Percentiles rank a stretch among this genome's conserved stretches.
Evolutionary conservation across 1,139 yeast species (phyloP).

Genomic region (Nematodospora anomalae): DNA sequence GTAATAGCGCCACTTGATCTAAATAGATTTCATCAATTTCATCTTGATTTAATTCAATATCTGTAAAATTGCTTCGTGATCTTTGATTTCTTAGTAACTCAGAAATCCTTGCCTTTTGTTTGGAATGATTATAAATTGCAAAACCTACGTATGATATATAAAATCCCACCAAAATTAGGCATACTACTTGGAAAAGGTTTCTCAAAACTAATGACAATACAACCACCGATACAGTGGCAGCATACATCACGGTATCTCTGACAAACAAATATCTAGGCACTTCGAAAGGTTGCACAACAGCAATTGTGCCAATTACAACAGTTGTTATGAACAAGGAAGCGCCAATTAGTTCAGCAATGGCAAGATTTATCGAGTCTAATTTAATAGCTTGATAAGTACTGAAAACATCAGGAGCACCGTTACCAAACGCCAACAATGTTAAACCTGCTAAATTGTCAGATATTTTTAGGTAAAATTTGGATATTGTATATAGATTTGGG

Average conservation of each 20-base stretch:
- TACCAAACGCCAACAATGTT: slow-evolving; percentile 86
- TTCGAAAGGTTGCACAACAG: slow-evolving; percentile 63
- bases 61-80: slow-evolving; percentile 27
- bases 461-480: slow-evolving; percentile 53
- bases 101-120: slow-evolving; percentile 21
- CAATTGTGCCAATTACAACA: slow-evolving; percentile 75
- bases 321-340: slow-evolving; percentile 79
- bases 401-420: slow-evolving; percentile 88
- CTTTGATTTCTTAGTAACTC: slow-evolving; percentile 27
- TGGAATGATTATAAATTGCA: slow-evolving; percentile 33
- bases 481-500: slow-evolving; percentile 67
- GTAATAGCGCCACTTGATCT: slow-evolving; percentile 28
- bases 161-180: slow-evolving; percentile 47
- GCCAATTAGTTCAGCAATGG: slow-evolving; percentile 85
- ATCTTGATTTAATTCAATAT: slow-evolving; percentile 13
- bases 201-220: slow-evolving; percentile 39
- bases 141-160: slow-evolving; percentile 57
- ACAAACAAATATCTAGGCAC: slow-evolving; percentile 52
- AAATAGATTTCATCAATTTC: slow-evolving; percentile 25
- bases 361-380: slow-evolving; percentile 67
- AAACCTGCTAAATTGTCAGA: slow-evolving; percentile 84
- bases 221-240: slow-evolving; percentile 44
- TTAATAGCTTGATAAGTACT: slow-evolving; percentile 81
- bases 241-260: slow-evolving; percentile 57
- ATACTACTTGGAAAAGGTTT: slow-evolving; percentile 42